Percentiles rank a stretch among this genome's conserved stretches.
phyloP scores from a whole-genome alignment of 1,284 basidiomycete species.

The Athelia psychrophila region DNA sequence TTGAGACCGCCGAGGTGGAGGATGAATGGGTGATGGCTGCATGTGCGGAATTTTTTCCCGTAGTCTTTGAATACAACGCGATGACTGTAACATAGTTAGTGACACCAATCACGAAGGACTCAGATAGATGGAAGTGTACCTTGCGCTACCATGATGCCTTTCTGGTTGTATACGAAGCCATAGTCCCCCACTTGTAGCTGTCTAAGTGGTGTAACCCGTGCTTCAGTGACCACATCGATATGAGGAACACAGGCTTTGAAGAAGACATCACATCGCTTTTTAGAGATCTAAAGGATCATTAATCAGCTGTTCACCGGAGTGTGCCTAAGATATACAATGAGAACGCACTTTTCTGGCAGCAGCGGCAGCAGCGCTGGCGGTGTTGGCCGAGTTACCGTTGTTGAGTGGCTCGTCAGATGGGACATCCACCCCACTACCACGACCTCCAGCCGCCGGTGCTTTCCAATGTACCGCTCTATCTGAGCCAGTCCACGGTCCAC shows the following conservation, averaged over 20 bases:
- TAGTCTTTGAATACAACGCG: constrained; percentile 11
- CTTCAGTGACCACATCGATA: not conserved
- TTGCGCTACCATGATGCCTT: not conserved
- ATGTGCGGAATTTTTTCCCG: constrained; percentile 13
- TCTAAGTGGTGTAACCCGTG: not conserved
- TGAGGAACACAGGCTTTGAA: not conserved
- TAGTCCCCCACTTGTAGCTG: not conserved
- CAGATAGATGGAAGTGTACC: not conserved
- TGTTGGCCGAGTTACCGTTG: constrained; percentile 10
- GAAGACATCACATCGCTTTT: not conserved
- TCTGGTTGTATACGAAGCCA: not conserved
- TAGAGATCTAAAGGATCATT: not conserved
- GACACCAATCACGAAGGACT: not conserved
- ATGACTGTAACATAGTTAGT: constrained; percentile 5
- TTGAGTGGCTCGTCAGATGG: not conserved
- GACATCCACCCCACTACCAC: not conserved
- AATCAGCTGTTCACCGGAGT: not conserved
- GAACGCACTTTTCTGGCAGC: not conserved
- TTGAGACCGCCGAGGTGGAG: constrained; percentile 12
- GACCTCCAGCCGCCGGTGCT: not conserved
- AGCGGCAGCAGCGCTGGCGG: constrained; percentile 2
- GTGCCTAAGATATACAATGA: not conserved
- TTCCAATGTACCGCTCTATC: not conserved
- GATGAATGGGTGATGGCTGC: constrained; percentile 5
- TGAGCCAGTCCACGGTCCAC: not conserved